These are phyloP conservation scores for Aspergillus sparsus DNA, from an alignment of 495 filamentous ascomycete genomes.

Conservation along the genomic window DNA sequence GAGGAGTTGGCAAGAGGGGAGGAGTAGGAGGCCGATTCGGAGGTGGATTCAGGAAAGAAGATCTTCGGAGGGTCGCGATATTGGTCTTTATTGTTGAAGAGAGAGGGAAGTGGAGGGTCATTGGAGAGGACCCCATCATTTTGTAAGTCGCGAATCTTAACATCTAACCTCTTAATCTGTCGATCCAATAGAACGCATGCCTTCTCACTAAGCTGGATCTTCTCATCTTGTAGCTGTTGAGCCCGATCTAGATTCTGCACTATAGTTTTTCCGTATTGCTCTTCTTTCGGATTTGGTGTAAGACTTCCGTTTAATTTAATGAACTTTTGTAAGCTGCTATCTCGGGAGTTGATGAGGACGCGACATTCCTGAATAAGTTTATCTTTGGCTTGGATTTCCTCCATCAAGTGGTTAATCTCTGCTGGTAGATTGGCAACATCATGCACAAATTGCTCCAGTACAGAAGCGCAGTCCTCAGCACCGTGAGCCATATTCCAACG, in stretches of 20 bases:
- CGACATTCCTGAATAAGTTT: conserved; percentile 72
- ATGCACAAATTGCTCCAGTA: conserved; percentile 92
- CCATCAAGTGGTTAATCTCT: conserved; percentile 88
- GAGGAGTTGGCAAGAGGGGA: conserved; percentile 46
- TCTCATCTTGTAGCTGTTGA: conserved; percentile 80
- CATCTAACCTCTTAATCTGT: conserved; percentile 82
- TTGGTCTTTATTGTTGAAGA: conserved; percentile 62
- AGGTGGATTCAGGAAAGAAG: conserved; percentile 48
- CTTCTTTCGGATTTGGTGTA: conserved; percentile 82
- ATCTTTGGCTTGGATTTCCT: conserved; percentile 93
- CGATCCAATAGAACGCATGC: conserved; percentile 79
- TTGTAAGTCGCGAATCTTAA: conserved; percentile 79
- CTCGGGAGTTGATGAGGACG: conserved; percentile 70
- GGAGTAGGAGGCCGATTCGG: conserved; percentile 40
- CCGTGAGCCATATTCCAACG: conserved; percentile 37
- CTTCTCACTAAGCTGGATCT: conserved; percentile 77
- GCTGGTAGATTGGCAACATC: conserved; percentile 87
- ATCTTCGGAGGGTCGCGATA: conserved; percentile 58
- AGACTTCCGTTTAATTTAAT: conserved; percentile 83
- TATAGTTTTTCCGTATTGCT: conserved; percentile 68
- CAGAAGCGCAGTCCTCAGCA: conserved; percentile 76
- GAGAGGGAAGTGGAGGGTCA: conserved; percentile 77
- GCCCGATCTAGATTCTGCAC: conserved; percentile 69
- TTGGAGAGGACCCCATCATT: conserved; percentile 75
- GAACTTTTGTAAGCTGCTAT: conserved; percentile 84